phyloP scores from a whole-genome alignment of 148 eudicot species.

The Suaeda aralocaspica region DNA sequence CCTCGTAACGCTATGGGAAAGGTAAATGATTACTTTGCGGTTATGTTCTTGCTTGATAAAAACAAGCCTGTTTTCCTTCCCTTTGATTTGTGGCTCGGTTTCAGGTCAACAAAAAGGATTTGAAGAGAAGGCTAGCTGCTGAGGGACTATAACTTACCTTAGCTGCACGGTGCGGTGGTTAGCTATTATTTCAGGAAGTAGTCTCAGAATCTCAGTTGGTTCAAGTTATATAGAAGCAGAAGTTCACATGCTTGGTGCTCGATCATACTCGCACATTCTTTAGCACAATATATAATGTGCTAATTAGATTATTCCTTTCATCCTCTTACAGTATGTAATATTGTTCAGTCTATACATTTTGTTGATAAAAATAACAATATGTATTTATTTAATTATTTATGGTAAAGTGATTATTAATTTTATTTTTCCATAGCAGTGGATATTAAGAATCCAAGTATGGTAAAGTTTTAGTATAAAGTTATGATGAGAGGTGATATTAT shows the following conservation, averaged over 20 bases:
- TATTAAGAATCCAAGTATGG: no score
- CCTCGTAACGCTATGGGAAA: constrained; percentile 99
- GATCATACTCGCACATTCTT: neutral
- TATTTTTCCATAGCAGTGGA: no score
- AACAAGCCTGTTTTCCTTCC: neutral
- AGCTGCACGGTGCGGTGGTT: neutral
- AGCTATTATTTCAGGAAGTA: neutral
- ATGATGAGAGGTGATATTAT: no score
- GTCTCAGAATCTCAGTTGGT: constrained; percentile 4
- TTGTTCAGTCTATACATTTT: no score
- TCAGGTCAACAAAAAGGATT: constrained; percentile 86
- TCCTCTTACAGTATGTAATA: no score
- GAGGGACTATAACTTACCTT: constrained; percentile 23
- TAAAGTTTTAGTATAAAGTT: no score
- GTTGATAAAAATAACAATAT: no score
- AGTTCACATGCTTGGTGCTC: no score
- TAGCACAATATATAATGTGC: neutral
- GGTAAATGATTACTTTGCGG: constrained; percentile 34
- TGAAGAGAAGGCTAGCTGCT: constrained; percentile 46
- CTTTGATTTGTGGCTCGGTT: neutral
- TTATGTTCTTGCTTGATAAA: neutral
- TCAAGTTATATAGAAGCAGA: neutral
- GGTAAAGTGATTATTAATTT: no score
- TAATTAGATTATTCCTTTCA: no score
- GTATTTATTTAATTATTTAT: no score